phyloP scores from a whole-genome alignment of 805 yeast species.

The Zygotorulaspora danielsina region DNA sequence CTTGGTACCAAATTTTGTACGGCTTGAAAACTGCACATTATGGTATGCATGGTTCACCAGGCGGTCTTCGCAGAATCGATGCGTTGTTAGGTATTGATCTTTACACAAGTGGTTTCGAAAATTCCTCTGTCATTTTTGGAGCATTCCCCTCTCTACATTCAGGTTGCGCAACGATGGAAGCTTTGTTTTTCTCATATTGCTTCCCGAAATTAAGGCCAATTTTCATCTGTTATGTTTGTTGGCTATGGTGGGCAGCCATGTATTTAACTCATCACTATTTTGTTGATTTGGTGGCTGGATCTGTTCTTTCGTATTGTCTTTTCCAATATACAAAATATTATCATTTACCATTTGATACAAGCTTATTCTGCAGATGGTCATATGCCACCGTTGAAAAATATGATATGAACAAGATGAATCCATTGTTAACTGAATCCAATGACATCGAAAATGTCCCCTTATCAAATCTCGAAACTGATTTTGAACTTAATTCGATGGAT shows the following conservation, averaged over 20 bases:
- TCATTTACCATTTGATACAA: slow-evolving; percentile 58
- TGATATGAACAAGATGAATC: slow-evolving; percentile 36
- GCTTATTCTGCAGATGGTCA: slow-evolving; percentile 66
- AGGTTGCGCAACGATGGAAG: slow-evolving; percentile 93
- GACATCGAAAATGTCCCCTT: slow-evolving; percentile 36
- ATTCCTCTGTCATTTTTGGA: slow-evolving; percentile 91
- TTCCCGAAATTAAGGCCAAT: slow-evolving; percentile 67
- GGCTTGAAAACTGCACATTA: slow-evolving; percentile 90
- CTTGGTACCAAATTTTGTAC: slow-evolving; percentile 86
- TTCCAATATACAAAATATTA: slow-evolving; percentile 66
- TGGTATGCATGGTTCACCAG: slow-evolving; percentile 89
- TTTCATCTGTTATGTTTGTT: slow-evolving; percentile 73
- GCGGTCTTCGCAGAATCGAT: slow-evolving; percentile 90
- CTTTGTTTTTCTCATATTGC: slow-evolving; percentile 73
- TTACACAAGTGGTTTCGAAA: slow-evolving; percentile 76
- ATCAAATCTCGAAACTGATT: slow-evolving; percentile 21
- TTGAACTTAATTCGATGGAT: slow-evolving; percentile 27
- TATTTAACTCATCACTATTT: slow-evolving; percentile 95
- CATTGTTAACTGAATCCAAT: slow-evolving; percentile 28
- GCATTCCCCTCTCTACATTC: slow-evolving; percentile 87
- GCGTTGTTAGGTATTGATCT: slow-evolving; percentile 69
- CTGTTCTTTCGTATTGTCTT: slow-evolving; percentile 67
- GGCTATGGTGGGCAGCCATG: slow-evolving; percentile 99
- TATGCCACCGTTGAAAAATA: slow-evolving; percentile 42
- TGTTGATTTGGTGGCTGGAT: slow-evolving; percentile 91